Evolutionary conservation across 768 basidiomycete species (phyloP).

Genomic region (Suillus subalutaceus): DNA sequence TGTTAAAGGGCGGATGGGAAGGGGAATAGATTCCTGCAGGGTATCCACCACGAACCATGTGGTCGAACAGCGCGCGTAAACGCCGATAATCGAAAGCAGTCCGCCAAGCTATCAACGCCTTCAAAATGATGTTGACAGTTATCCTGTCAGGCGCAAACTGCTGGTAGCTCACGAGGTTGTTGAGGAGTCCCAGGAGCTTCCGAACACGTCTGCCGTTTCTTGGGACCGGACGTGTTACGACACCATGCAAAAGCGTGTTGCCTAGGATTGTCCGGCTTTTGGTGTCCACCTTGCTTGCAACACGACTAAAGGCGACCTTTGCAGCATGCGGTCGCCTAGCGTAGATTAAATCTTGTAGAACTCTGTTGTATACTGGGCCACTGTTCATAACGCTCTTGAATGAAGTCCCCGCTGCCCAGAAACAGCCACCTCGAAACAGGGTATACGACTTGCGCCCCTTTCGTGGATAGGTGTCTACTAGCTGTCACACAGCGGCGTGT

Average conservation of each 20-base stretch:
- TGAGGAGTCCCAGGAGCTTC: constrained; percentile 41
- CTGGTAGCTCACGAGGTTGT: constrained; percentile 44
- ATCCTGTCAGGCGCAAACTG: constrained; percentile 66
- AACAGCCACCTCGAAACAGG: not conserved
- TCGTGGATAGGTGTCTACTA: not conserved
- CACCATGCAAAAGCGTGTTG: constrained; percentile 58
- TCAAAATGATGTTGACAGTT: constrained; percentile 71
- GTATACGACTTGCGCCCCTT: not conserved
- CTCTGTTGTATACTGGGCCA: constrained; percentile 24
- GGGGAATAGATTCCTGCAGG: constrained; percentile 39
- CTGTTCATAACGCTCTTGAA: constrained; percentile 14
- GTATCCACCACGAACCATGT: constrained; percentile 62
- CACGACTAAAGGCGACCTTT: constrained; percentile 40
- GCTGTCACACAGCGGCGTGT: not conserved
- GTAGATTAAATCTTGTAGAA: constrained; percentile 37
- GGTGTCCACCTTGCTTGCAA: constrained; percentile 30
- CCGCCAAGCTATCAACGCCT: constrained; percentile 58
- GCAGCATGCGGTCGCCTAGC: constrained; percentile 48
- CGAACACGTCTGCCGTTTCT: constrained; percentile 51
- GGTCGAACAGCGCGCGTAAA: constrained; percentile 65
- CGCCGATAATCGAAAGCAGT: constrained; percentile 42
- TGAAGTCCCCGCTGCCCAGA: not conserved
- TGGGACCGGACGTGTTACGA: constrained; percentile 33
- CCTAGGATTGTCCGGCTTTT: constrained; percentile 47
- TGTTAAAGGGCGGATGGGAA: constrained; percentile 49